Percentiles rank a stretch among this genome's conserved stretches.
phyloP scores from a whole-genome alignment of 345 rosid species.

The Erucastrum elatum region DNA sequence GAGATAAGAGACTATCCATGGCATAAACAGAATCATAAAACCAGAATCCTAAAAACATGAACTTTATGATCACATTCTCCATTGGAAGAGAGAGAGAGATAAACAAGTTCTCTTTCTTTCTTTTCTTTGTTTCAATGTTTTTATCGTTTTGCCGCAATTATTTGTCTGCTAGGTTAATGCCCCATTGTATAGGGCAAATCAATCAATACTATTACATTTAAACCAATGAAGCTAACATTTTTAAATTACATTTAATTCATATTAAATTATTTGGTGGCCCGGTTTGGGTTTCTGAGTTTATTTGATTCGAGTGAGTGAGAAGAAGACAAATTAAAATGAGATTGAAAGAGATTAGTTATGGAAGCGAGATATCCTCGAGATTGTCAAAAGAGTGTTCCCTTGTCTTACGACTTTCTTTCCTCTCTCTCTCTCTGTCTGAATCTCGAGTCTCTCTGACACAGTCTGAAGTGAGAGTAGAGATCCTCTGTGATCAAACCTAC shows the following conservation, averaged over 20 bases:
- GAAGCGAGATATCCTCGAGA: constrained; percentile 45
- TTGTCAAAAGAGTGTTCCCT: constrained; percentile 56
- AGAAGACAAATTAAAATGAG: constrained; percentile 29
- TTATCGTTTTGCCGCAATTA: constrained; percentile 8
- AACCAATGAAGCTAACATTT: constrained; percentile 1
- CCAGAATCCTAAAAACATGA: constrained; percentile 37
- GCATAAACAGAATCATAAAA: constrained; percentile 38
- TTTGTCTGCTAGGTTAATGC: constrained; percentile 9
- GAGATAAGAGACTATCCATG: constrained; percentile 76
- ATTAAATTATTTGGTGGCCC: constrained; percentile 18
- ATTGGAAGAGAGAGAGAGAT: constrained; percentile 22
- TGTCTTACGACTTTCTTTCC: constrained; percentile 40
- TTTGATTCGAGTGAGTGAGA: constrained; percentile 21
- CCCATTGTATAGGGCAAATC: constrained; percentile 33
- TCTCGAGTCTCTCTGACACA: background rate
- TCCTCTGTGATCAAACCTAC: constrained; percentile 22
- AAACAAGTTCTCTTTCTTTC: background rate
- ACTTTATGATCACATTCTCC: constrained; percentile 39
- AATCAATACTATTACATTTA: too few relatives aligned
- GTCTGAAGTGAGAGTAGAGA: constrained; percentile 5
- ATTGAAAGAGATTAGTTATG: constrained; percentile 16
- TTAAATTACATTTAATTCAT: background rate
- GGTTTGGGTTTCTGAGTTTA: constrained; percentile 2
- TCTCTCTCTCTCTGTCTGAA: constrained; percentile 15
- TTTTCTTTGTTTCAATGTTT: background rate